Base-by-base conservation (phyloP, 768 basidiomycete species). In the Russula griseocarnosa region DNA sequence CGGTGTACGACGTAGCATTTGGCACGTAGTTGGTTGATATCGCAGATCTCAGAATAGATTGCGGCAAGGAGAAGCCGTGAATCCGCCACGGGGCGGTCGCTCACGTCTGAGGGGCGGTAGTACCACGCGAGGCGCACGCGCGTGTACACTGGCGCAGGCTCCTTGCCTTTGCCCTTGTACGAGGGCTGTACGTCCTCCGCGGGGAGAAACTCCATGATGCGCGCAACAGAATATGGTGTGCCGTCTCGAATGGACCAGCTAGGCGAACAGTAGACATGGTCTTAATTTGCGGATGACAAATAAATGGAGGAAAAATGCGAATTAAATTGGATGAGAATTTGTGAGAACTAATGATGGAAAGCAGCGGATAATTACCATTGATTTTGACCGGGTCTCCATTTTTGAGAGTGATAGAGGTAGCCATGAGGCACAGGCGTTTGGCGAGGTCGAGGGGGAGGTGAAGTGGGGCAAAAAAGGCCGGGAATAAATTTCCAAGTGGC, bases 231-330 rank as follows among this genome's bases (percentile, higher is more conserved):
- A 76, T 97, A 98, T 62, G 97, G 95, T 65, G 94, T 93, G 70
- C 93, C 92, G 73, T 97, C 94, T 66, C 95, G 85, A 65, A 90
- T 82, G 61, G 87, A 83, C 94, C 94, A 98, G 66, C 86, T 89
- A 34, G 94, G 90, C 36, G 95, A 94, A 77, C 93, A 93, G 74
- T 97, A 98, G 70, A 98, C 95, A 78, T 98, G 94, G 76, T 98
- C 96, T 97, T 70, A 53, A 53, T 36, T 68, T 58, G 57, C 13
- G 71, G 70, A 57, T 51, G 14, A 40, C 24, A 52, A 22, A 56
- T 46, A 52, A 51, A 60, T 28, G 1, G 18, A 24, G 18, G 24
- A 38, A 61, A 56, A 60, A 44, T 44, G 55, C 11, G 34, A 65
- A 65, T 30, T 55, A 61, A 56, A 60, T 54, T 36, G 4, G 73